A percentile compares a stretch with the other conserved stretches of the same genome.
Evolutionary conservation across 257 asterid species (phyloP).

Genomic region (Nicotiana knightiana): DNA sequence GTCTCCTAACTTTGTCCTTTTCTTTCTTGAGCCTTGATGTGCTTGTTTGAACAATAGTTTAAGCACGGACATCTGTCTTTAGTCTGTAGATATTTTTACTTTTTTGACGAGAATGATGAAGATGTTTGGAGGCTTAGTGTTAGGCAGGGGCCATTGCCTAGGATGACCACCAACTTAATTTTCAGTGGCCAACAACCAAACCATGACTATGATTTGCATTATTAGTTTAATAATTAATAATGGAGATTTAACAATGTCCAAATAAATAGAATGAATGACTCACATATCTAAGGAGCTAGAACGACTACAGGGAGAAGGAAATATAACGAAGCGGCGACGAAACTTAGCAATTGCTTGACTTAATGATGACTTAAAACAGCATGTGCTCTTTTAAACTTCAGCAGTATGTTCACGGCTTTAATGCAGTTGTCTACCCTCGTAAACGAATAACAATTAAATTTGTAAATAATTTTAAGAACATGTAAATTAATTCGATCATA

Average conservation of each 20-base stretch:
- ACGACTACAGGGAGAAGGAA: neutral
- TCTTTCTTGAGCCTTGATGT: slow-evolving; percentile 24
- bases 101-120: slow-evolving; percentile 4
- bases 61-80: neutral
- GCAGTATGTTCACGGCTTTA: neutral
- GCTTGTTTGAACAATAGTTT: neutral
- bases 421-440: too few species aligned
- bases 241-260: slow-evolving; percentile 16
- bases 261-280: slow-evolving; percentile 25
- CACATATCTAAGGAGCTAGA: slow-evolving; percentile 13
- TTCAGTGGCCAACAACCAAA: slow-evolving; percentile 28
- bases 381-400: neutral
- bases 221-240: slow-evolving; percentile 7
- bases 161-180: slow-evolving; percentile 1
- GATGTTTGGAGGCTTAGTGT: slow-evolving; percentile 9
- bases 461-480: too few species aligned
- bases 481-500: too few species aligned
- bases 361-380: too few species aligned
- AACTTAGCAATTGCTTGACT: too few species aligned
- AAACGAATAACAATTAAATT: too few species aligned
- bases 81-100: neutral
- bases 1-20: slow-evolving; percentile 13
- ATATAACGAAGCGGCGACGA: neutral
- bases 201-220: neutral
- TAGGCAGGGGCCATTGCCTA: slow-evolving; percentile 4